Evolutionary conservation across 352 stramenopile genomes (phyloP).

Genomic region (Thalassiosira exigua): DNA sequence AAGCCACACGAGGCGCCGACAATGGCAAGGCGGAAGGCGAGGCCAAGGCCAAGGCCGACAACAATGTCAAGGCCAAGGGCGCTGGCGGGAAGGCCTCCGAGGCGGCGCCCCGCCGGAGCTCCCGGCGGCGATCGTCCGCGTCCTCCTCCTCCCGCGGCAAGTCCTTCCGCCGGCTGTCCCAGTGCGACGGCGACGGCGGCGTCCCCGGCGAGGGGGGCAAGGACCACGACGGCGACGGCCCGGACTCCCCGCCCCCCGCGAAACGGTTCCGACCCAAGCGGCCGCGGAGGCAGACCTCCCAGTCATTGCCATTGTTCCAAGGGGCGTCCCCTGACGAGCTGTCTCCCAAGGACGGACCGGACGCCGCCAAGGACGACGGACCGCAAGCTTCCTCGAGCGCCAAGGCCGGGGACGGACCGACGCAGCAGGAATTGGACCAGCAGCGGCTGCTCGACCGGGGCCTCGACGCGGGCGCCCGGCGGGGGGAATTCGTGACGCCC

Average conservation of each 20-base stretch:
- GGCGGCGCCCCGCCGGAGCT: neutral
- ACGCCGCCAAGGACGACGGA: no score
- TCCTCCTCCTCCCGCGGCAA: neutral
- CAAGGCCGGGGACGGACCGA: no score
- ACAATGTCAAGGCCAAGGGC: neutral
- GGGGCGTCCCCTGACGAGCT: no score
- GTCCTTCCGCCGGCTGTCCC: neutral
- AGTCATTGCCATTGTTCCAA: no score
- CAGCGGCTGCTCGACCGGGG: no score
- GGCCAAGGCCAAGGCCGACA: neutral
- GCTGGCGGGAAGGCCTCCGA: neutral
- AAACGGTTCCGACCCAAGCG: neutral
- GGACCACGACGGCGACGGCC: no score
- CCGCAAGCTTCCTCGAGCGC: no score
- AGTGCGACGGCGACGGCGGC: no score
- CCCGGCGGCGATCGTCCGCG: neutral
- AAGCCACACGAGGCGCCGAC: neutral
- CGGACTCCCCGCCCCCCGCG: neutral
- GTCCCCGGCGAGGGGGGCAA: no score
- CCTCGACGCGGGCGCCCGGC: neutral
- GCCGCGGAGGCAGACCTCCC: neutral
- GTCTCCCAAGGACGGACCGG: no score
- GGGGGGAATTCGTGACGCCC: no score
- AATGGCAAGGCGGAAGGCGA: neutral
- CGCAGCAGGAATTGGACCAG: no score